A percentile compares a stretch with the other conserved stretches of the same genome.
These are phyloP conservation scores for Pseudonitzschia multiseries DNA, from an alignment of 108 stramenopile species.

Conservation along the genomic window DNA sequence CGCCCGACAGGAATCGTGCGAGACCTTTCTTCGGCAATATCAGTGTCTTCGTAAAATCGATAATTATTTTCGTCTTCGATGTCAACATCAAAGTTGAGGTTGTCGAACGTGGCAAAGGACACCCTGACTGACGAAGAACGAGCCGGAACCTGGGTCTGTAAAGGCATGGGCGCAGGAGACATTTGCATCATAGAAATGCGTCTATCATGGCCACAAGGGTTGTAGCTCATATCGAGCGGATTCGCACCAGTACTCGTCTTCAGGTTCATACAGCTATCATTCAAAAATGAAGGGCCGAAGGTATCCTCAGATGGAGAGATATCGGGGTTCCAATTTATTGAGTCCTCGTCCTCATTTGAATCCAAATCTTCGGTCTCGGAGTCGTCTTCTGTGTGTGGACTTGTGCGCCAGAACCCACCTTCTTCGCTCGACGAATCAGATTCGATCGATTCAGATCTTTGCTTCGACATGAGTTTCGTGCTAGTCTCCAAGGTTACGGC, in stretches of 20 bases:
- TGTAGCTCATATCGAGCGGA: background rate
- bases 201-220: background rate
- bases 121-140: background rate
- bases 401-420: constrained; percentile 35
- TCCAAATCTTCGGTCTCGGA: constrained; percentile 8
- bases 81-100: background rate
- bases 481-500: constrained; percentile 44
- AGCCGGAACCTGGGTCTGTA: background rate
- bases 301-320: background rate
- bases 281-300: constrained; percentile 6
- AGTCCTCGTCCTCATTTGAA: constrained; percentile 31
- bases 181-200: constrained; percentile 1
- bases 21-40: background rate
- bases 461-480: constrained; percentile 13
- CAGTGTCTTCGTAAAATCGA: background rate
- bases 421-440: constrained; percentile 31
- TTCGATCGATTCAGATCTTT: constrained; percentile 36
- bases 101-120: constrained; percentile 2
- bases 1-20: background rate
- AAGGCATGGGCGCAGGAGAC: background rate
- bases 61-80: background rate
- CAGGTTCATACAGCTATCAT: background rate
- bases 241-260: background rate
- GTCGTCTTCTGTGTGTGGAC: constrained; percentile 15
- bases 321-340: constrained; percentile 24